Evolutionary conservation across 108 stramenopile genomes (phyloP).

Genomic region (Cyclotella atomus): DNA sequence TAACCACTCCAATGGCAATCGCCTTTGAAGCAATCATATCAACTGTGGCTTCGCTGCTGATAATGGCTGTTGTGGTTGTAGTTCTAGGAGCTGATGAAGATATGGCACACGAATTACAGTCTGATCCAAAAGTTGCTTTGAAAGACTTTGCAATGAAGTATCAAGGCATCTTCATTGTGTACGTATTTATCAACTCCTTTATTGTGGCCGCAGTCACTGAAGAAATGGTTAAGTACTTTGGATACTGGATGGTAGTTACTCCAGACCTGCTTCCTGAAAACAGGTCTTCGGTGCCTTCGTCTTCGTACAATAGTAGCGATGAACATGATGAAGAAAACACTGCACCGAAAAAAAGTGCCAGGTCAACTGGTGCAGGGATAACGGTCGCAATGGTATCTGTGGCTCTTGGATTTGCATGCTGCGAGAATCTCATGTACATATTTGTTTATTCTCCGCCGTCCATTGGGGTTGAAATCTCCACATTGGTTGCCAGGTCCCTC

Average conservation of each 20-base stretch:
- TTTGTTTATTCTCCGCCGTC: slow-evolving; percentile 51
- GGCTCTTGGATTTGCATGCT: slow-evolving; percentile 56
- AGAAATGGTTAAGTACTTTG: slow-evolving; percentile 58
- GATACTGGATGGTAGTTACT: slow-evolving; percentile 54
- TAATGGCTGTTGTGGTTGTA: neutral
- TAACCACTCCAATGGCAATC: slow-evolving; percentile 47
- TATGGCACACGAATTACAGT: slow-evolving; percentile 23
- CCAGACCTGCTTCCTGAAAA: slow-evolving; percentile 48
- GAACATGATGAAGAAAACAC: neutral
- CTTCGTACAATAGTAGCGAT: slow-evolving; percentile 1
- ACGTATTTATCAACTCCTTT: slow-evolving; percentile 44
- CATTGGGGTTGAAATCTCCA: slow-evolving; percentile 56
- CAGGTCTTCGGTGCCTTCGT: too few relatives aligned
- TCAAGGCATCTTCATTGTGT: slow-evolving; percentile 29
- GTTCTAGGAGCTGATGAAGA: slow-evolving; percentile 25
- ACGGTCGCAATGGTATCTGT: slow-evolving; percentile 57
- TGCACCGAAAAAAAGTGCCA: slow-evolving; percentile 11
- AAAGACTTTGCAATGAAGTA: slow-evolving; percentile 36
- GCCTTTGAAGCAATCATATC: slow-evolving; percentile 45
- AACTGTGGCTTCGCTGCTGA: slow-evolving; percentile 7
- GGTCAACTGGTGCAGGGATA: slow-evolving; percentile 41
- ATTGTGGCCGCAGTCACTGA: slow-evolving; percentile 45
- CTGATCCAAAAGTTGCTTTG: slow-evolving; percentile 34
- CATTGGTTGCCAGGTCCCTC: slow-evolving; percentile 68
- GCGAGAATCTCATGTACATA: slow-evolving; percentile 51